Base-by-base conservation (phyloP, 495 filamentous ascomycete genomes). In the Trichoderma erinaceum region DNA sequence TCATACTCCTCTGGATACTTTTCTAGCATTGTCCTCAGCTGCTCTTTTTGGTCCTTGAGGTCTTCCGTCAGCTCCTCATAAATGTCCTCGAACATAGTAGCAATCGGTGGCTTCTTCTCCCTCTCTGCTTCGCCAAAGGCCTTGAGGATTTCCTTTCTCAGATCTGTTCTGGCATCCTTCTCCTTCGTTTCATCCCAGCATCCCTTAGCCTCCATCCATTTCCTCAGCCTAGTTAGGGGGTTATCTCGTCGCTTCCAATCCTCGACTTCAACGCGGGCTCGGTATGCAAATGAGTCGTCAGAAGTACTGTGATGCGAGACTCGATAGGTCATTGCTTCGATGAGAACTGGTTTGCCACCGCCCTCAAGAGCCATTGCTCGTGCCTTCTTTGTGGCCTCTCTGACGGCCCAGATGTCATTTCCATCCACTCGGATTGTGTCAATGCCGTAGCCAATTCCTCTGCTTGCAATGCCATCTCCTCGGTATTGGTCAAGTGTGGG, bases 231-330 rank as follows among this genome's bases (percentile, higher is more conserved):
- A 56, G 92, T 91, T 52, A 99, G 92, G 0, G 95, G 95, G 74
- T 98, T 98, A 75, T 99, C 95, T 12, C 96, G 83, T 5, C 93
- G 82, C 75, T 98, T 98, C 95, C 95, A 99, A 71, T 98, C 94
- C 73, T 99, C 95, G 3, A 99, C 95, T 73, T 99, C 95, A 0
- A 97, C 90, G 32, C 87, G 85, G 0, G 94, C 93, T 21, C 95
- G 92, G 77, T 99, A 99, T 1, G 94, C 94, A 74, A 97, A 98
- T 44, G 90, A 93, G 74, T 99, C 95, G 72, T 99, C 95, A n/a
- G 88, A 92, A 0, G 95, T 99, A 77, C 93, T 97, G 78, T 99
- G 95, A 76, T 99, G 95, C 43, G 88, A 91, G 61, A 99, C 93
- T 18, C 95, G 93, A 76, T 99, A 99, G 35, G 90, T 93, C 95